Percentiles rank a stretch among this genome's conserved stretches.
phyloP scores from a whole-genome alignment of 768 basidiomycete genomes.

The Boletus barrowsii region DNA sequence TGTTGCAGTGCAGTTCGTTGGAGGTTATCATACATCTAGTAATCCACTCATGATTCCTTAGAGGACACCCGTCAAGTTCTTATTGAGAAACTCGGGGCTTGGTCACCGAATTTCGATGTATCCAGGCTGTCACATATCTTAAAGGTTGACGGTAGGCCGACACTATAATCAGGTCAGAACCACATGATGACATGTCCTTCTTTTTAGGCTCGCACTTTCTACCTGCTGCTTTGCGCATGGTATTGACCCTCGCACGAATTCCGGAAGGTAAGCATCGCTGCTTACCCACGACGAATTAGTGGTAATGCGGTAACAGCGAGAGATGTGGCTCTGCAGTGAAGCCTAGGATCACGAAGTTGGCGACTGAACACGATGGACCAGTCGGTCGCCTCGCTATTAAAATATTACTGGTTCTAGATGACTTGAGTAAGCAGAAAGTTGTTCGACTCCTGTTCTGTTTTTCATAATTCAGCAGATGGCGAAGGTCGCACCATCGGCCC shows the following conservation, averaged over 20 bases:
- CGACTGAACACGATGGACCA: not conserved
- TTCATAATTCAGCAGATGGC: not conserved
- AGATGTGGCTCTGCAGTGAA: not conserved
- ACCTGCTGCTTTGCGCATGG: conserved; percentile 17
- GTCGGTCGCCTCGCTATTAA: conserved; percentile 21
- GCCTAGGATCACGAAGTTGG: conserved; percentile 12
- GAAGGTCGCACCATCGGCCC: not conserved
- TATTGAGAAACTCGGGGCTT: conserved; percentile 1
- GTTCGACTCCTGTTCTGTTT: not conserved
- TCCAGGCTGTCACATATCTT: conserved; percentile 16
- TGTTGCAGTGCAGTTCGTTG: conserved; percentile 19
- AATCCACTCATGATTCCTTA: not conserved
- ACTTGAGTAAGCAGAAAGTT: not conserved
- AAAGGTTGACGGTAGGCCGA: conserved; percentile 8
- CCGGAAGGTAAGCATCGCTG: conserved; percentile 9
- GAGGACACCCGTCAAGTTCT: conserved; percentile 10
- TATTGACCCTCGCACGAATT: conserved; percentile 16
- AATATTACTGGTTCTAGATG: conserved; percentile 12
- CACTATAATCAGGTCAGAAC: not conserved
- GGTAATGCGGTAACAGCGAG: not conserved
- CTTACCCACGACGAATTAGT: not conserved
- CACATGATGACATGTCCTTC: not conserved
- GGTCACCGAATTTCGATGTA: not conserved
- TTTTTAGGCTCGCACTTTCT: conserved; percentile 10
- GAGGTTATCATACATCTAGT: not conserved